Evolutionary conservation across 345 rosid species (phyloP), one percentile per base, ranked within the genome.

Genomic region (Pistacia vera): DNA sequence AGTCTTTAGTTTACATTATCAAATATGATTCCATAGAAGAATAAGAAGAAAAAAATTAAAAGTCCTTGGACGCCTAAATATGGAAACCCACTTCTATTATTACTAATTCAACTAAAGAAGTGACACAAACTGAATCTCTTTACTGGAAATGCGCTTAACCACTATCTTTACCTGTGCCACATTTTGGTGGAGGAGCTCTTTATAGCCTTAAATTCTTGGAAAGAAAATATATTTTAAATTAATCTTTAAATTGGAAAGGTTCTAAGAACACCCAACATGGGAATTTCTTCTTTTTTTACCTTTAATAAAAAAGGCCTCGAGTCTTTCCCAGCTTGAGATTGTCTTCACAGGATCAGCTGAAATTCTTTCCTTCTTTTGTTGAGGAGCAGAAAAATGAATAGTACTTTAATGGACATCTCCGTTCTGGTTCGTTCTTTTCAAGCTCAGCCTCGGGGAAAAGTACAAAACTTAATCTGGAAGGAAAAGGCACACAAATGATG

Each of bases 101-200:
- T 74, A 17, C 84, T 59, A 67, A 61, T 56, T 67, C 17, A 68
- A 17, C 77, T 48, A 78, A 52, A 33, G 66, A 67, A 66, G 49
- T 33, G 77, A 67, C 71, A 5, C 63, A 56, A 62, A 59, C 3
- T 38, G 57, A 67, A 51, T 74, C 77, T 74, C 79, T 82, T 78
- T 77, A 54, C 33, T 28, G 76, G 85, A 85, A 80, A 75, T 75
- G 85, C 82, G 12, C 52, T 75, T 75, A 68, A 66, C 78, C 83
- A 85, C 77, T 80, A 38, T 30, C 56, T 74, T 58, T 62, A 20
- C 58, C 44, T 28, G 49, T 66, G 62, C 51, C 59, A 28, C 41
- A 41, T 63, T 36, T n/a, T 69, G 73, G 82, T 80, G 82, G 57
- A 76, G 86, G 82, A 76, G 54, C 60, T 55, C 83, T 83, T 83